These are phyloP conservation scores for Chrysoporthe austroafricana DNA, from an alignment of 2,329 filamentous ascomycete species.

Conservation along the genomic window DNA sequence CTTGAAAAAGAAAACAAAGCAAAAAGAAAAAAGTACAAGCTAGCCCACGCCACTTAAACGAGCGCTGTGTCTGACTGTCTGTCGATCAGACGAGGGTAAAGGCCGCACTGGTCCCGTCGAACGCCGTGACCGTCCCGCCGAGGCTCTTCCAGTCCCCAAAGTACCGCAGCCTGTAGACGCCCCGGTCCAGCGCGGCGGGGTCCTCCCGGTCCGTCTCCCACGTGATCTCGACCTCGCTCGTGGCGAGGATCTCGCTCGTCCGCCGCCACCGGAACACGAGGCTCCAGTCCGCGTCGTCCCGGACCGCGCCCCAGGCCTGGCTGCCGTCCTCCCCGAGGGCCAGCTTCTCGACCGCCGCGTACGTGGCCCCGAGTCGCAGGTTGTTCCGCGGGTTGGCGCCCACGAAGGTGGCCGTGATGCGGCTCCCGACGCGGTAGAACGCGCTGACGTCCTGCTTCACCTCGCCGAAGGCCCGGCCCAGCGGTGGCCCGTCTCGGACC, in stretches of 20 bases:
- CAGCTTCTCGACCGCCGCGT: conserved; percentile 72
- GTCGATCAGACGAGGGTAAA: conserved; percentile 47
- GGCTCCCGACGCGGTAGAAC: conserved; percentile 62
- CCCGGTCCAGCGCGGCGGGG: conserved; percentile 72
- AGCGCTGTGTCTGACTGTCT: not conserved
- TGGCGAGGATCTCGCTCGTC: conserved; percentile 68
- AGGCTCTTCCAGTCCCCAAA: conserved; percentile 79
- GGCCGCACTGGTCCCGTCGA: conserved; percentile 67
- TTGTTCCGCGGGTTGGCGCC: conserved; percentile 92
- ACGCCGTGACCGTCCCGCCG: conserved; percentile 63
- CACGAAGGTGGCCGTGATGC: conserved; percentile 72
- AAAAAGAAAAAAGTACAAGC: too few species aligned
- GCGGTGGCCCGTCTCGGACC: conserved; percentile 68
- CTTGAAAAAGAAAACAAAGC: too few species aligned
- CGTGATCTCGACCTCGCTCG: conserved; percentile 75
- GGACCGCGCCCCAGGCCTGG: conserved; percentile 64
- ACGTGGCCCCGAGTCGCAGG: conserved; percentile 77
- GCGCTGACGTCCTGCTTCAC: conserved; percentile 58
- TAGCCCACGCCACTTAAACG: not conserved
- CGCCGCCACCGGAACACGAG: conserved; percentile 81
- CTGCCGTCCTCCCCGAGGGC: conserved; percentile 38
- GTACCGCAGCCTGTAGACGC: conserved; percentile 80
- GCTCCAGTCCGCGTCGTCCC: conserved; percentile 81
- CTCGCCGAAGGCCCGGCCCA: conserved; percentile 72
- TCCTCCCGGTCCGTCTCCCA: conserved; percentile 76